These are phyloP conservation scores for Trametes coccinea DNA, from an alignment of 768 basidiomycete species.

Conservation along the genomic window DNA sequence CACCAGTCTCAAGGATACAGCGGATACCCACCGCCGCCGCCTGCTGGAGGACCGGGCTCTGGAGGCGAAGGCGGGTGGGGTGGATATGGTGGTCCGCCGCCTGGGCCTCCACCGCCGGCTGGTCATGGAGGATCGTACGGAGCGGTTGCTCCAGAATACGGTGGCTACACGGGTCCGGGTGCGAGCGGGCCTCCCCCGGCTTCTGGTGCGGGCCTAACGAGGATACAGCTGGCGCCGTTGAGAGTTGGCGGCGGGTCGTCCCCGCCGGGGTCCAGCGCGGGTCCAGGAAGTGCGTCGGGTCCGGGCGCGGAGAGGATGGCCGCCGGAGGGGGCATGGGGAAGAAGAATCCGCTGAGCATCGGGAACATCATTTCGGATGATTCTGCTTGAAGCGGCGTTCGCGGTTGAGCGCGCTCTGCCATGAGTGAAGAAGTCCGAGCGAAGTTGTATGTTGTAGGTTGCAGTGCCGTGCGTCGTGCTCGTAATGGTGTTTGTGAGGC, in stretches of 20 bases:
- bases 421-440: too few species aligned
- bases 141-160: slow-evolving; percentile 3
- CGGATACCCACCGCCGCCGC: slow-evolving; percentile 28
- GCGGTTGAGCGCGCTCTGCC: too few species aligned
- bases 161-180: not conserved
- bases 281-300: not conserved
- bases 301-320: slow-evolving; percentile 7
- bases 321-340: slow-evolving; percentile 18
- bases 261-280: slow-evolving; percentile 15
- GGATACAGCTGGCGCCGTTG: slow-evolving; percentile 62
- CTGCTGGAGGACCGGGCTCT: not conserved
- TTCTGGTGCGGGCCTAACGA: slow-evolving; percentile 16
- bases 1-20: slow-evolving; percentile 27
- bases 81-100: slow-evolving; percentile 11
- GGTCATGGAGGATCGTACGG: not conserved
- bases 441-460: too few species aligned
- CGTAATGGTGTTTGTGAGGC: too few species aligned
- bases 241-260: slow-evolving; percentile 28
- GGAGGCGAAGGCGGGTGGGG: slow-evolving; percentile 11
- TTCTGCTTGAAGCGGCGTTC: slow-evolving; percentile 6
- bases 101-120: slow-evolving; percentile 9
- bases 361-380: slow-evolving; percentile 34
- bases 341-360: slow-evolving; percentile 36
- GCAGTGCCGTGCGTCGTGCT: too few species aligned
- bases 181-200: not conserved